Evolutionary conservation across 2,329 filamentous ascomycete species (phyloP).

Genomic region (Trichophyton benhamiae): DNA sequence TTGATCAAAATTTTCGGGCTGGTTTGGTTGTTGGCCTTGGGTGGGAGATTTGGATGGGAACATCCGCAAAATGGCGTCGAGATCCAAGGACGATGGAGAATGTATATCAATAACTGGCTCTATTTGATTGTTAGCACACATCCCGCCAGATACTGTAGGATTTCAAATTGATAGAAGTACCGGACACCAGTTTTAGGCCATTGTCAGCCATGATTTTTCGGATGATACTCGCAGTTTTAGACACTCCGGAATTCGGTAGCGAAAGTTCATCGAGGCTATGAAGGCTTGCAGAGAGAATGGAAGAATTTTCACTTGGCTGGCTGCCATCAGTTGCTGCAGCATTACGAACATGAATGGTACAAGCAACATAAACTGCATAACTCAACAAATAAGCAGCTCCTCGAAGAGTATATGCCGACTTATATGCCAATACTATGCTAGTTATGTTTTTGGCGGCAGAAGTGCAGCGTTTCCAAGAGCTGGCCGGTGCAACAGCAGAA

Average conservation of each 20-base stretch:
- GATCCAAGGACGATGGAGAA: constrained; percentile 13
- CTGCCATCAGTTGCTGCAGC: constrained; percentile 18
- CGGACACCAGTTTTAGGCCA: constrained; percentile 12
- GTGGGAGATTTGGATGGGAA: constrained; percentile 12
- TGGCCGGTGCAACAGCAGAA: constrained; percentile 16
- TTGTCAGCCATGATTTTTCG: constrained; percentile 14
- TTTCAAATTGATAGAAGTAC: constrained; percentile 4
- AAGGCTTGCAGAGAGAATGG: constrained; percentile 19
- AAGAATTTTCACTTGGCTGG: constrained; percentile 17
- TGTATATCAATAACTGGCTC: constrained; percentile 10
- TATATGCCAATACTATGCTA: constrained; percentile 26
- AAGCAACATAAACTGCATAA: constrained; percentile 34
- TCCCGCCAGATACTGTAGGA: neutral
- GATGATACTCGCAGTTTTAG: constrained; percentile 14
- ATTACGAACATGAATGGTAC: constrained; percentile 32
- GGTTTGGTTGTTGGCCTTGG: constrained; percentile 4
- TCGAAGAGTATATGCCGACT: constrained; percentile 29
- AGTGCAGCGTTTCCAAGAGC: constrained; percentile 25
- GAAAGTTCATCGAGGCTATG: constrained; percentile 24
- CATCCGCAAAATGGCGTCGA: constrained; percentile 15
- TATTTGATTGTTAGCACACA: constrained; percentile 1
- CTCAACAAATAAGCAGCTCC: constrained; percentile 32
- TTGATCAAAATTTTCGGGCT: constrained; percentile 10
- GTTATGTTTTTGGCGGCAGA: constrained; percentile 27
- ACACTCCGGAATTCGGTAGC: constrained; percentile 13